Evolutionary conservation across 768 basidiomycete species (phyloP).

Genomic region (Tylopilus balloui): DNA sequence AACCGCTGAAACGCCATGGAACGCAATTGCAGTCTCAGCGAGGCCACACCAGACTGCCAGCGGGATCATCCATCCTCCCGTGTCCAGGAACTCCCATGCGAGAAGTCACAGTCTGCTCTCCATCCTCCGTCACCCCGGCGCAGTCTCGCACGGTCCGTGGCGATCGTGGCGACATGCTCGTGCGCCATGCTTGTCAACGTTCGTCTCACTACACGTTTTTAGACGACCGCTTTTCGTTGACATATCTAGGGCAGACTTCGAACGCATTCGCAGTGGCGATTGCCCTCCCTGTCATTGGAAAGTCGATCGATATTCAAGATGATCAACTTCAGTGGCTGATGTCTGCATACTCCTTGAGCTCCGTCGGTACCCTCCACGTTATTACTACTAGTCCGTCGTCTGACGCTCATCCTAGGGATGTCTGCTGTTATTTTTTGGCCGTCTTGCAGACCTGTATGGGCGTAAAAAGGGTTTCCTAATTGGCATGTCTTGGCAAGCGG

Average conservation of each 20-base stretch:
- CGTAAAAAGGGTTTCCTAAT: slow-evolving; percentile 61
- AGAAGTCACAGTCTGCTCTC: not conserved
- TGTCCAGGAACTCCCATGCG: not conserved
- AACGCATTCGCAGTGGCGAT: slow-evolving; percentile 44
- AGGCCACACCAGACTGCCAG: slow-evolving; percentile 9
- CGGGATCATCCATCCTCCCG: not conserved
- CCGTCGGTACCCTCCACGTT: slow-evolving; percentile 37
- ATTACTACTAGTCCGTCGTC: not conserved
- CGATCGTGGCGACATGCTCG: slow-evolving; percentile 37
- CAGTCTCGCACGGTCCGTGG: slow-evolving; percentile 24
- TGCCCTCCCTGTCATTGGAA: slow-evolving; percentile 47
- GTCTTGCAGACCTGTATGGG: slow-evolving; percentile 78
- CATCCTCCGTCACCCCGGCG: slow-evolving; percentile 6
- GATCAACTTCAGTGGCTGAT: slow-evolving; percentile 61
- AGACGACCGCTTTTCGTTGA: too few relatives aligned
- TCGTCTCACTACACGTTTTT: slow-evolving; percentile 2
- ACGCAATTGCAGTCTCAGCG: slow-evolving; percentile 1
- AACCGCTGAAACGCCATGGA: slow-evolving; percentile 5
- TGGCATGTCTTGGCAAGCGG: slow-evolving; percentile 51
- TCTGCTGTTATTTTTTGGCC: slow-evolving; percentile 67
- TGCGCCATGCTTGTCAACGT: slow-evolving; percentile 38
- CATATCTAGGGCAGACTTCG: slow-evolving; percentile 22
- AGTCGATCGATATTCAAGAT: slow-evolving; percentile 46
- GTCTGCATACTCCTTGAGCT: slow-evolving; percentile 64
- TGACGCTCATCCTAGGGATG: slow-evolving; percentile 56